phyloP scores from a whole-genome alignment of 805 yeast genomes.

The Zygotorulaspora sp. region DNA sequence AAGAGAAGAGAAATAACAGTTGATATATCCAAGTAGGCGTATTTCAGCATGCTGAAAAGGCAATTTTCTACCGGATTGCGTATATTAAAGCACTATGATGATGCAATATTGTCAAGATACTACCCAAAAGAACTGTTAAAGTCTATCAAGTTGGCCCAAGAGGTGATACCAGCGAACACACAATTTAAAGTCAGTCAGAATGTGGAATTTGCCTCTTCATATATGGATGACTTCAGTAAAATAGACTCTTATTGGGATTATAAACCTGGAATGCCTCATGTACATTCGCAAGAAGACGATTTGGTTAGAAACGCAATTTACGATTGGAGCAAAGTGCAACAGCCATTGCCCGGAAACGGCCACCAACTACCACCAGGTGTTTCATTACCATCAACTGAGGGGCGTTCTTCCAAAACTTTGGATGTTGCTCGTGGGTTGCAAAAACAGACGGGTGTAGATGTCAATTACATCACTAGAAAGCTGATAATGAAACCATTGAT shows the following conservation, averaged over 20 bases:
- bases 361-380: slow-evolving; percentile 23
- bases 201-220: slow-evolving; percentile 62
- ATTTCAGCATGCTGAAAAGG: slow-evolving; percentile 18
- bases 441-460: slow-evolving; percentile 61
- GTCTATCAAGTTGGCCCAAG: slow-evolving; percentile 77
- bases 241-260: slow-evolving; percentile 76
- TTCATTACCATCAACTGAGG: slow-evolving; percentile 18
- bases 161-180: slow-evolving; percentile 64
- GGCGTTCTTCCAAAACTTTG: slow-evolving; percentile 21
- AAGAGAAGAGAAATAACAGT: too few species aligned
- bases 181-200: slow-evolving; percentile 40
- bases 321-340: slow-evolving; percentile 24
- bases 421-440: slow-evolving; percentile 51
- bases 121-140: slow-evolving; percentile 79
- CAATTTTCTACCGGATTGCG: slow-evolving; percentile 21
- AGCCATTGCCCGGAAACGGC: slow-evolving; percentile 25
- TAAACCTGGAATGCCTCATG: slow-evolving; percentile 31
- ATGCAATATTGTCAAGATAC: slow-evolving; percentile 53
- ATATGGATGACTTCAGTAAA: slow-evolving; percentile 63
- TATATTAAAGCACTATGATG: slow-evolving; percentile 22
- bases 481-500: slow-evolving; percentile 63
- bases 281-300: slow-evolving; percentile 21
- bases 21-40: too few species aligned
- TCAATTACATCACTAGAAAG: slow-evolving; percentile 49
- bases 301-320: slow-evolving; percentile 17